Base-by-base conservation (phyloP, 176 grass and related monocot species). In the Carex littledalei region DNA sequence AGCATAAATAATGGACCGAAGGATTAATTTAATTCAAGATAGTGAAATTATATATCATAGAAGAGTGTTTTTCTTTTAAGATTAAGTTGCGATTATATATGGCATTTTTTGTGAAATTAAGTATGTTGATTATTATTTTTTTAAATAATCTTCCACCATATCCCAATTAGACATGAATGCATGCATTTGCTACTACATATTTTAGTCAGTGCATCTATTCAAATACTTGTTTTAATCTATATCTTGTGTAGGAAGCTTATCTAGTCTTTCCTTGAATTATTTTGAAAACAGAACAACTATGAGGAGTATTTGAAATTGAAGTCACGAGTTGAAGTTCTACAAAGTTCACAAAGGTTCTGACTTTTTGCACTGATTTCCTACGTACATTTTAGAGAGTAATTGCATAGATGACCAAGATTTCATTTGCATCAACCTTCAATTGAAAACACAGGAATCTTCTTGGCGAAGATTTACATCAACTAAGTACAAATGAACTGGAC, bases 271-370 rank as follows among this genome's bases (percentile, higher is more conserved):
- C 84, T 62, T 35, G 3, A 26, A 75, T 34, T 81, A 31, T 80
- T 81, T n/a, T 45, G 18, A 83, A 74, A 90, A 83, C 81, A 99
- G 91, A 88, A 85, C 22, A 94, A 86, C 69, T 94, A 94, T 85
- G 83, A 90, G 63, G 93, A 99, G 82, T 99, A 94, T 86, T n/a
- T 99, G 78, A 90, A 86, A 47, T 56, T 95, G 81, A 99, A 95
- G 85, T 59, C 90, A 85, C 41, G 78, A 87, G 83, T 95, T 31
- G 93, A 95, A 65, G 85, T 92, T 87, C 86, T 95, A 9, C 96
- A 95, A 43, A 87, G 82, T 31, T 99, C 96, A 10, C 93, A 98
- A 57, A 95, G 93, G 96, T 95, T 61, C 4, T 12, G n/a, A 81
- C 3, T 37, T 84, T 63, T 82, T 22, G 12, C 56, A 60, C 55